Evolutionary conservation across 2,329 filamentous ascomycete genomes (phyloP), one percentile per base, ranked within the genome.

Genomic region (Setomelanomma holmii): DNA sequence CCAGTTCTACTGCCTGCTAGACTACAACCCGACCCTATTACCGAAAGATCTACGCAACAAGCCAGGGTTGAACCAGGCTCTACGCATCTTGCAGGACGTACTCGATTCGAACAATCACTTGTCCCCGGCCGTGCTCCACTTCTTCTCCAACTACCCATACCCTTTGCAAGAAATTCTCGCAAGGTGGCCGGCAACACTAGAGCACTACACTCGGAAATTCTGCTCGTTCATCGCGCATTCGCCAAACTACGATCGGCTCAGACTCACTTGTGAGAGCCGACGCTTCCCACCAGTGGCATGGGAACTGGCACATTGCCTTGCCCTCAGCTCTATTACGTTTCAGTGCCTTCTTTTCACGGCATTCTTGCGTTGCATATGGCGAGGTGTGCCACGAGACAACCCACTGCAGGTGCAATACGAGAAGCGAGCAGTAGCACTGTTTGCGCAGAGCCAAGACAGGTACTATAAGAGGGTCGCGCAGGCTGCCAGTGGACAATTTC

Each of bases 301-400:
- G 46, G 86, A 89, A 60, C 71, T 89, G 22, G 67, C 78, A 4
- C 64, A 68, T n/a, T 60, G 70, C 11, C 75, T 88, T 30, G 64
- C 68, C 5, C 67, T 87, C 11, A 67, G 65, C 6, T 88, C 86
- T 0, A 65, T 74, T 0, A 75, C 80, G 1, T 70, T 89, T 5
- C 82, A 86, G 59, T 70, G 68, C 1, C 80, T 85, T 22, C 70
- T 85, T 3, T 88, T 86, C 61, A 78, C 77, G 21, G 77, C 80
- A 4, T 76, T 78, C 10, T 67, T 80, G 41, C 79, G 83, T 16
- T 51, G 51, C 34, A 75, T 81, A n/a, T 71, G 83, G 56, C 41
- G 23, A 33, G 27, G 19, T 7, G 10, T 35, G 16, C 45, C 43
- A 12, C 7, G 23, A 0, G n/a, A n/a, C n/a, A 27, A 19, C 8